Conservation (phyloP, 2,329 filamentous ascomycete species). For the Lasiodiplodia theobromae region DNA sequence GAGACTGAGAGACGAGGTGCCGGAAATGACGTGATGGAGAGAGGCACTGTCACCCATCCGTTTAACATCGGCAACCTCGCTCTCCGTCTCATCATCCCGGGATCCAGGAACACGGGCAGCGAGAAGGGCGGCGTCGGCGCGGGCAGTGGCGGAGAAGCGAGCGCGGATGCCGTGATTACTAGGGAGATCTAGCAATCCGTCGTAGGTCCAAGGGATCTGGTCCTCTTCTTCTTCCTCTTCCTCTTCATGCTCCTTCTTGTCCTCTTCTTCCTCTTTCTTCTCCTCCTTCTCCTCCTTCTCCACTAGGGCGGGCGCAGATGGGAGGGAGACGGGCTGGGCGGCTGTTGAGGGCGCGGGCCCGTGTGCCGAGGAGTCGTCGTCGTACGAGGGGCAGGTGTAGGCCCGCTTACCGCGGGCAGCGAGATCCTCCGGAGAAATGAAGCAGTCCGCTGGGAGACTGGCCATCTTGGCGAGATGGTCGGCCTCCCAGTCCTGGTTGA, state of each 20-base stretch:
- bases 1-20: not conserved
- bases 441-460: not conserved
- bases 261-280: not conserved
- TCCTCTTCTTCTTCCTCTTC: not conserved
- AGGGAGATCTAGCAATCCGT: not conserved
- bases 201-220: not conserved
- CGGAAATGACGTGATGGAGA: not conserved
- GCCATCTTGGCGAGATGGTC: constrained; percentile 1
- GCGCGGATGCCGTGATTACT: not conserved
- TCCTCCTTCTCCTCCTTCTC: not conserved
- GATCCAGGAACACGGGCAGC: not conserved
- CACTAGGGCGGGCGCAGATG: not conserved
- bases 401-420: not conserved
- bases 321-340: not conserved
- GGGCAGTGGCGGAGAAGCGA: not conserved
- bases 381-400: not conserved
- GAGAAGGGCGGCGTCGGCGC: not conserved
- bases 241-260: not conserved
- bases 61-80: not conserved
- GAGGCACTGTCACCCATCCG: constrained; percentile 1
- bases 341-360: not conserved
- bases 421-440: not conserved
- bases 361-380: not conserved
- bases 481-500: not conserved
- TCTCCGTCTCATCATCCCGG: not conserved